These are phyloP conservation scores for Gleditsia sinensis DNA, from an alignment of 306 rosid species.

Conservation along the genomic window DNA sequence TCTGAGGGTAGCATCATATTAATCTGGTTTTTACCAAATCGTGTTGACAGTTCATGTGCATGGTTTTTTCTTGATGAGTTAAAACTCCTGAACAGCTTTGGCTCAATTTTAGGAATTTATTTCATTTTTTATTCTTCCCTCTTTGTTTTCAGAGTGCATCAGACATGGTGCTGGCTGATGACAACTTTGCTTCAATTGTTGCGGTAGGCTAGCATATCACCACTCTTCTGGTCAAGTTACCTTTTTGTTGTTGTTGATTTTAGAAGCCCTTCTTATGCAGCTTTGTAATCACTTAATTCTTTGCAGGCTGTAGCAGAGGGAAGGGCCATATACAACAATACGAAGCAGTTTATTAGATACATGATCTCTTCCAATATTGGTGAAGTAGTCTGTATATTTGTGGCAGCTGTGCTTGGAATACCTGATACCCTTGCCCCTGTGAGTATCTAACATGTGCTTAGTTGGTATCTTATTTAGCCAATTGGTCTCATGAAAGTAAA, in stretches of 20 bases:
- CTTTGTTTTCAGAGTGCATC: constrained; percentile 76
- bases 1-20: background rate
- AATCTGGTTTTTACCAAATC: background rate
- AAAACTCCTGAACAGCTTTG: constrained; percentile 29
- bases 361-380: constrained; percentile 99
- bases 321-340: constrained; percentile 93
- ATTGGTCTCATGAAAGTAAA: constrained; percentile 15
- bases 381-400: constrained; percentile 98
- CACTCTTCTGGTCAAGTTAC: constrained; percentile 26
- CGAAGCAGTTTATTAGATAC: constrained; percentile 97
- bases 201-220: constrained; percentile 62
- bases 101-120: background rate
- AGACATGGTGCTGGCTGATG: constrained; percentile 98
- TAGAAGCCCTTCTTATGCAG: too few species aligned
- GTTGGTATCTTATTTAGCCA: constrained; percentile 27
- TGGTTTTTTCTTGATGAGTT: background rate
- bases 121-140: constrained; percentile 6
- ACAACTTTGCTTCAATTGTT: constrained; percentile 94
- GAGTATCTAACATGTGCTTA: constrained; percentile 40
- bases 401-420: constrained; percentile 98
- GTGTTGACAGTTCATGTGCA: background rate
- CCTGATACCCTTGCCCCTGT: constrained; percentile 99
- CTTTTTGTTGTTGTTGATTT: too few species aligned
- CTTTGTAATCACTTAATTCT: constrained; percentile 33
- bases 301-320: constrained; percentile 98